A percentile compares a stretch with the other conserved stretches of the same genome.
phyloP scores from a whole-genome alignment of 2,329 filamentous ascomycete species.

The Trichoderma harzianum region DNA sequence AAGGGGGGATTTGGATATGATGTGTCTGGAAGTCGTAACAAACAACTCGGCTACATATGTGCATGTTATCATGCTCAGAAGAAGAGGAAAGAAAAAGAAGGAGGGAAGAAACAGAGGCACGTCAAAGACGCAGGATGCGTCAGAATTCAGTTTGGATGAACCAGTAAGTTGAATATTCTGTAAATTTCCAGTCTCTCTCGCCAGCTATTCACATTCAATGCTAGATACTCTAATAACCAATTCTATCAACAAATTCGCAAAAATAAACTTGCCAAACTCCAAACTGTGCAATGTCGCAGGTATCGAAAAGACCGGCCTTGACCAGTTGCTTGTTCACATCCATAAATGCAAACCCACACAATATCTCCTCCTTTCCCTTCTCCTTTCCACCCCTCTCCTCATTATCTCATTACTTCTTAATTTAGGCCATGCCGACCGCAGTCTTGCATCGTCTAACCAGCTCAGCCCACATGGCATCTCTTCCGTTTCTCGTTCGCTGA shows the following conservation, averaged over 20 bases:
- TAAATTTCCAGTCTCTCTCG: background rate
- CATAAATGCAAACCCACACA: background rate
- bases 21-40: background rate
- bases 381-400: too few relatives aligned
- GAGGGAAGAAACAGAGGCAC: background rate
- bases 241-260: background rate
- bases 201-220: background rate
- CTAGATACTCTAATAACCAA: background rate
- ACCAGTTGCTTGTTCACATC: background rate
- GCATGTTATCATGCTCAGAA: background rate
- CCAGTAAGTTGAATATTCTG: background rate
- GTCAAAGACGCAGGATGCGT: background rate
- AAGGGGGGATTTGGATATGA: background rate
- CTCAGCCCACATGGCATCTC: constrained; percentile 62
- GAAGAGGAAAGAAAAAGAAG: background rate
- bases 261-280: background rate
- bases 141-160: background rate
- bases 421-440: constrained; percentile 36
- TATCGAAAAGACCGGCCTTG: background rate
- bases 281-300: constrained; percentile 5
- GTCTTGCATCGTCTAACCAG: constrained; percentile 53
- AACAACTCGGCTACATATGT: background rate
- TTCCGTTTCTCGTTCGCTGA: constrained; percentile 57
- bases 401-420: background rate
- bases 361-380: background rate